phyloP scores from a whole-genome alignment of 805 yeast species.

The Ogataea paradorogensis region DNA sequence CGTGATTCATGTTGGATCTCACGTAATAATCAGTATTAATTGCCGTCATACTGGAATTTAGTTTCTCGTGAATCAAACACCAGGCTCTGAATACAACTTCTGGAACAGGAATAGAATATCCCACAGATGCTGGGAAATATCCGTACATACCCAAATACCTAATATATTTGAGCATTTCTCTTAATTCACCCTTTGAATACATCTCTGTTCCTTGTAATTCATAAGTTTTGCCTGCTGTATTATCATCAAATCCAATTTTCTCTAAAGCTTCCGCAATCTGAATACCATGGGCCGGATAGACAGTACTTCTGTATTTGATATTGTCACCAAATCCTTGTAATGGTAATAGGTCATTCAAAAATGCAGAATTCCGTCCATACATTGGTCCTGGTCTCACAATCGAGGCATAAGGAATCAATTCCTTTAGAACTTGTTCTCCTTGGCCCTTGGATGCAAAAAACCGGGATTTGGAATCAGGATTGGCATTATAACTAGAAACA shows the following conservation, averaged over 20 bases:
- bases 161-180: constrained; percentile 61
- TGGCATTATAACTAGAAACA: constrained; percentile 76
- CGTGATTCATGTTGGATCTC: constrained; percentile 69
- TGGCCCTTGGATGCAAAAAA: constrained; percentile 77
- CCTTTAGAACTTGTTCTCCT: constrained; percentile 70
- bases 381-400: constrained; percentile 83
- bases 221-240: constrained; percentile 71
- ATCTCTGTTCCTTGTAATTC: constrained; percentile 75
- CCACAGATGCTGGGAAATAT: constrained; percentile 36
- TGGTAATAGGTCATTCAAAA: constrained; percentile 60
- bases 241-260: constrained; percentile 75
- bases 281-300: constrained; percentile 69
- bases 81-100: constrained; percentile 32
- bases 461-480: constrained; percentile 62
- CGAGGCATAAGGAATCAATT: constrained; percentile 68
- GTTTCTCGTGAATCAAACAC: constrained; percentile 39
- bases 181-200: constrained; percentile 57
- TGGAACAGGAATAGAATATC: constrained; percentile 40
- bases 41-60: constrained; percentile 38
- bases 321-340: constrained; percentile 59
- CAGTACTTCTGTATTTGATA: constrained; percentile 61
- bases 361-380: constrained; percentile 71
- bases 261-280: constrained; percentile 82
- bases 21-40: constrained; percentile 70
- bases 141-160: constrained; percentile 36